Evolutionary conservation across 495 filamentous ascomycete species (phyloP), one percentile per base, ranked within the genome.

Genomic region (Opeltia flavorubescens): DNA sequence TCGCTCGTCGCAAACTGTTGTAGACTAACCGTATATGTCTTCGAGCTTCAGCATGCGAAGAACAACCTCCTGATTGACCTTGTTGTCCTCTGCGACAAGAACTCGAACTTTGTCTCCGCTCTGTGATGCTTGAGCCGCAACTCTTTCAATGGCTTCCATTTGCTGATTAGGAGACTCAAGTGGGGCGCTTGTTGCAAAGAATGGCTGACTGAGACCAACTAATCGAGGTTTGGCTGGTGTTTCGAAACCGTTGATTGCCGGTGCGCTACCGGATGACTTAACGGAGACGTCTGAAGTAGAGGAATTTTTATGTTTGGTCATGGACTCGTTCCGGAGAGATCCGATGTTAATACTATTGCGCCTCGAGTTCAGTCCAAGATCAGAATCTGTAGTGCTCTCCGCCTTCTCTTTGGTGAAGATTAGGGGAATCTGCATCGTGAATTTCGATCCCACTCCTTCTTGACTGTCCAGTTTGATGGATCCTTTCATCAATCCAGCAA

Each of bases 81-180:
- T 78, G 57, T 95, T 95, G 65, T 95, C 88, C 58, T 95, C 88
- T 0, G 89, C 88, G 20, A 95, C 88, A n/a, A 95, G 66, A 4
- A 94, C 84, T 25, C 82, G 77, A 23, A 93, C 70, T 57, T 78
- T 85, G 21, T 74, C 72, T 1, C 70, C 74, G 5, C 67, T 53
- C 28, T 61, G 64, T 8, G 64, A 59, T 34, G 65, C 64, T 41
- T 63, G 61, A 24, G 62, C 64, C 17, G 65, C 59, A 26, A 66
- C 68, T 31, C 62, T 61, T 52, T 80, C 70, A 53, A 69, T 73
- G 27, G 72, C 67, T 56, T 73, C 52, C 54, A 75, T 33, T 60
- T 74, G 67, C 20, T 62, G 65, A 31, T 64, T 54, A 6, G 62
- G 59, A 0, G 63, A 57, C 25, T 66, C 61, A 46, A 68, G 51